Percentiles rank a stretch among this genome's conserved stretches.
Conservation (phyloP, 192 early-diverging fungal genomes). For the Geosiphon pyriformis region DNA sequence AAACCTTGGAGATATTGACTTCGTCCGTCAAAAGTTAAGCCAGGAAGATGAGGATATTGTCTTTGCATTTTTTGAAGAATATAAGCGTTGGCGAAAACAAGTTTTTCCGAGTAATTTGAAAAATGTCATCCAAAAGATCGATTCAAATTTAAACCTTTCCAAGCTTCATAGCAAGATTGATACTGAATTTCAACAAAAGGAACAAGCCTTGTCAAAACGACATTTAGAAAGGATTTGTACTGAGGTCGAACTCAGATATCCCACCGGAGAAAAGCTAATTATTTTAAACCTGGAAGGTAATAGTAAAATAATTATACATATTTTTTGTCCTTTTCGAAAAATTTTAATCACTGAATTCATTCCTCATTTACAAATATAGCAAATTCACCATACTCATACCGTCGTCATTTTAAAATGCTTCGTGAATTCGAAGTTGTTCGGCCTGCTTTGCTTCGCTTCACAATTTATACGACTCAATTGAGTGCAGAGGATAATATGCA, state of each 20-base stretch:
- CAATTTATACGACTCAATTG: slow-evolving; percentile 3
- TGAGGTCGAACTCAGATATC: not conserved
- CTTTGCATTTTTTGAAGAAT: not conserved
- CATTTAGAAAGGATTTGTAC: not conserved
- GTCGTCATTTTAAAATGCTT: not conserved
- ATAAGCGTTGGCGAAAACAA: slow-evolving; percentile 1
- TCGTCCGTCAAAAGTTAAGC: not conserved
- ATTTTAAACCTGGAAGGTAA: not conserved
- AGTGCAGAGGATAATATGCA: slow-evolving; percentile 4
- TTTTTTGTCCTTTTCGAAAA: no score
- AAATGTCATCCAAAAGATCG: not conserved
- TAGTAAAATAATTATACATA: no score
- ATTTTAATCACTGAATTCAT: not conserved
- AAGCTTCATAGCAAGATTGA: not conserved
- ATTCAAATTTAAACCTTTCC: not conserved
- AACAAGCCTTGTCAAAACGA: not conserved
- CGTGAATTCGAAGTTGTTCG: not conserved
- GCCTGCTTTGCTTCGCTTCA: not conserved
- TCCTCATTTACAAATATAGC: not conserved
- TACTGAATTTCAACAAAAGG: not conserved
- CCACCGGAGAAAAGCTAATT: slow-evolving; percentile 1
- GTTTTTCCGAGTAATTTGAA: not conserved
- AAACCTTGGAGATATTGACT: not conserved
- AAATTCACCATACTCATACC: slow-evolving; percentile 1
- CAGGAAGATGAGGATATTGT: not conserved